phyloP scores from a whole-genome alignment of 2,329 filamentous ascomycete species.

The Colletotrichum lupini region DNA sequence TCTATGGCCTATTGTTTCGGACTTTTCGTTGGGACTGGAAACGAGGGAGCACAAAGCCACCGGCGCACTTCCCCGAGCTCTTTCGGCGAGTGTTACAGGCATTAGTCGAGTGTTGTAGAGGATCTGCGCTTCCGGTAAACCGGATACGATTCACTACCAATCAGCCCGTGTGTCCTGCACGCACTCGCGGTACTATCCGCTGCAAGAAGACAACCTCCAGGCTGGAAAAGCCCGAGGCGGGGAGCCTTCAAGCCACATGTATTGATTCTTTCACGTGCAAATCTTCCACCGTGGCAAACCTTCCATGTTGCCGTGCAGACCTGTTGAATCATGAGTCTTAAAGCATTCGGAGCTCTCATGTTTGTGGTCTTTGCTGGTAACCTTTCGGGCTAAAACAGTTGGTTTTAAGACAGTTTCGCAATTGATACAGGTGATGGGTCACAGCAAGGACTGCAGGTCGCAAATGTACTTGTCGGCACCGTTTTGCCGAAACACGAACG shows the following conservation, averaged over 20 bases:
- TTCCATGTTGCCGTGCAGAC: not conserved
- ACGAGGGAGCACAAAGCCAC: not conserved
- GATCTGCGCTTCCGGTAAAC: not conserved
- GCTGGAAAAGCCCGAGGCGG: not conserved
- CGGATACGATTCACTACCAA: not conserved
- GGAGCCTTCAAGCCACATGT: not conserved
- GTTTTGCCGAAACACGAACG: not conserved
- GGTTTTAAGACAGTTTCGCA: too few species aligned
- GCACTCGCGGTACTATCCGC: too few species aligned
- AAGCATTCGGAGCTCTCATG: not conserved
- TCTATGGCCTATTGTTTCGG: too few species aligned
- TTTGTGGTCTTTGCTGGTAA: too few species aligned
- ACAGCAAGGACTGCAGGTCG: too few species aligned
- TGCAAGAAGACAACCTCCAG: not conserved
- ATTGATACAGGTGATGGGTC: too few species aligned
- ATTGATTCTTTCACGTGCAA: not conserved
- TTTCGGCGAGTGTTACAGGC: not conserved
- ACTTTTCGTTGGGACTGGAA: not conserved
- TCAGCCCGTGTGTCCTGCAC: not conserved
- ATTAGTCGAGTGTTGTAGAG: not conserved
- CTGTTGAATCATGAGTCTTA: not conserved
- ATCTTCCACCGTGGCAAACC: not conserved
- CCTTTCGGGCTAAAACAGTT: not conserved
- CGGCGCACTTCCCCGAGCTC: not conserved
- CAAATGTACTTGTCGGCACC: too few species aligned